These are phyloP conservation scores for Pseudotsuga menziesii DNA, from an alignment of 75 land plant genomes.

Conservation along the genomic window DNA sequence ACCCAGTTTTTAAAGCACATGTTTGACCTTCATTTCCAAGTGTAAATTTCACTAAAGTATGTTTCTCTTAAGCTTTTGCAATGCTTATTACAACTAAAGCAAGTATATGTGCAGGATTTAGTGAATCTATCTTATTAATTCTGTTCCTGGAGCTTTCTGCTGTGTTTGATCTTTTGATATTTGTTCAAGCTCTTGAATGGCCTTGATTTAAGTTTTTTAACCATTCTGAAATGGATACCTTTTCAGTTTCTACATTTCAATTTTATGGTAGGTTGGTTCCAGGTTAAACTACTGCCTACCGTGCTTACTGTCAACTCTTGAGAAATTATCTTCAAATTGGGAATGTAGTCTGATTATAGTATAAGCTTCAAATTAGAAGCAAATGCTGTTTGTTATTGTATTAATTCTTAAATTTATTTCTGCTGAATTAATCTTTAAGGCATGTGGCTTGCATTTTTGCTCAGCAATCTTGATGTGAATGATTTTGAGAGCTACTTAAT, in stretches of 20 bases:
- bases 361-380: neutral
- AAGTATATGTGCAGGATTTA: too few relatives aligned
- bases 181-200: neutral
- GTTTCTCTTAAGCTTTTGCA: too few relatives aligned
- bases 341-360: neutral
- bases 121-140: too few relatives aligned
- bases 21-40: too few relatives aligned
- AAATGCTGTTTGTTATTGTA: neutral
- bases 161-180: neutral
- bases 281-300: too few relatives aligned
- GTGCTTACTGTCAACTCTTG: too few relatives aligned
- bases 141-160: neutral
- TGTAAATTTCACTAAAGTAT: too few relatives aligned
- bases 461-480: neutral
- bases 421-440: neutral
- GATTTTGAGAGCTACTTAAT: neutral
- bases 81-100: too few relatives aligned
- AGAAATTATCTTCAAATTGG: neutral
- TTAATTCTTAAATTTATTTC: neutral
- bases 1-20: neutral
- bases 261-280: neutral
- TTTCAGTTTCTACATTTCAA: neutral
- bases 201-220: neutral
- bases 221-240: neutral
- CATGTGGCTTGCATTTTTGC: conserved; percentile 4